Evolutionary conservation across 2,329 filamentous ascomycete species (phyloP).

Genomic region (Trichoderma hamatum): DNA sequence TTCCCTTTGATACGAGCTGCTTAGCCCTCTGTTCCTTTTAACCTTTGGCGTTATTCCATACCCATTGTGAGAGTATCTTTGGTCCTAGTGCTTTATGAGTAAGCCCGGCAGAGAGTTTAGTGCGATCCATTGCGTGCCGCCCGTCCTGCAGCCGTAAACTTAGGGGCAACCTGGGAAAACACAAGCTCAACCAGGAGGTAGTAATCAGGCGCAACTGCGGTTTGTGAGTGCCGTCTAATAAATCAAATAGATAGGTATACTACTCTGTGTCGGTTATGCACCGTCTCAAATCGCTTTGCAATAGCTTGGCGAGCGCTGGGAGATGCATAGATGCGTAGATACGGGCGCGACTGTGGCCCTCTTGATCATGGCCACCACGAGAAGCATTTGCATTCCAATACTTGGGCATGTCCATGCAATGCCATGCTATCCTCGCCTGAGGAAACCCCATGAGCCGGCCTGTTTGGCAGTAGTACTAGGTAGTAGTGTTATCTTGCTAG

Average conservation of each 20-base stretch:
- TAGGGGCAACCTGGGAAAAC: neutral
- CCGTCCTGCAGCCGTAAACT: neutral
- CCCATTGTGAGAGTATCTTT: neutral
- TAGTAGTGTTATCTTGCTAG: neutral
- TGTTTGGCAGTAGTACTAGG: neutral
- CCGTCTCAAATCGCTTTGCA: neutral
- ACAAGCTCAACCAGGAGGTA: neutral
- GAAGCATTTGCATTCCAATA: too few species aligned
- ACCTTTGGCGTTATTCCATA: neutral
- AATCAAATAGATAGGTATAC: neutral
- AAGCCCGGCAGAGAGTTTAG: neutral
- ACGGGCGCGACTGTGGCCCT: neutral
- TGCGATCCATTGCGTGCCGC: constrained; percentile 7
- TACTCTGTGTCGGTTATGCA: neutral
- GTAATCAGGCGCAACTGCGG: neutral
- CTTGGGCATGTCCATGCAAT: neutral
- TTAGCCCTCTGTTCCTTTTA: constrained; percentile 10
- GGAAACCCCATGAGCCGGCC: neutral
- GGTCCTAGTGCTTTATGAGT: neutral
- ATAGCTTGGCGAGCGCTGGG: neutral
- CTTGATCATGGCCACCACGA: too few species aligned
- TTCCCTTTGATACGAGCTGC: constrained; percentile 1
- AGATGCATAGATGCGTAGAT: neutral
- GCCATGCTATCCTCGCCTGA: neutral
- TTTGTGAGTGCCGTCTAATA: neutral